phyloP scores from a whole-genome alignment of 768 basidiomycete genomes.

The Leccinum rimulosum region DNA sequence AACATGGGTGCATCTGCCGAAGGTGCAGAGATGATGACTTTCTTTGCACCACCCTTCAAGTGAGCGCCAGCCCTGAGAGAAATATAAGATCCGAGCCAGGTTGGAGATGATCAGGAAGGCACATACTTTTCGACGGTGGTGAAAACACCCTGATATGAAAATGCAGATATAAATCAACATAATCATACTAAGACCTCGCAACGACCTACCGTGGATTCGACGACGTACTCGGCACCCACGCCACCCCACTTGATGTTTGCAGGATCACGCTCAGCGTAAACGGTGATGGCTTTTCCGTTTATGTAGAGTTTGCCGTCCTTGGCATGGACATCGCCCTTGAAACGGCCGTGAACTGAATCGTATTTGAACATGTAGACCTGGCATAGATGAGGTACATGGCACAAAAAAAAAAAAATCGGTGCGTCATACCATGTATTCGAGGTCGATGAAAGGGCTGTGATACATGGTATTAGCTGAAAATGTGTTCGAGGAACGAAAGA shows the following conservation, averaged over 20 bases:
- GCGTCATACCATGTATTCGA: slow-evolving; percentile 85
- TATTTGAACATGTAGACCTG: slow-evolving; percentile 99
- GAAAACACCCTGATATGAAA: slow-evolving; percentile 76
- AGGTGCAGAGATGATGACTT: slow-evolving; percentile 98
- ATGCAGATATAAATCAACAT: slow-evolving; percentile 1
- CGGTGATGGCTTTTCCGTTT: slow-evolving; percentile 70
- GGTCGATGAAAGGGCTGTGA: slow-evolving; percentile 90
- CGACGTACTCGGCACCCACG: slow-evolving; percentile 86
- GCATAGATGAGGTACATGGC: slow-evolving; percentile 3
- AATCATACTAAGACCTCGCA: not conserved
- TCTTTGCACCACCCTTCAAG: slow-evolving; percentile 98
- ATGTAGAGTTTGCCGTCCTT: slow-evolving; percentile 90
- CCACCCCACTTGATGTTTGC: slow-evolving; percentile 78
- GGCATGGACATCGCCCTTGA: slow-evolving; percentile 77
- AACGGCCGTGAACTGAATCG: slow-evolving; percentile 91
- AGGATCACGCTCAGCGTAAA: slow-evolving; percentile 88
- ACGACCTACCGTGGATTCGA: slow-evolving; percentile 85
- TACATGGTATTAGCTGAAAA: slow-evolving; percentile 4
- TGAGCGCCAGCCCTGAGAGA: slow-evolving; percentile 75
- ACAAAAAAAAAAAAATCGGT: not conserved
- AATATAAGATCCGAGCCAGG: slow-evolving; percentile 4
- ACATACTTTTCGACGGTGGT: slow-evolving; percentile 86
- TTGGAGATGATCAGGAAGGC: slow-evolving; percentile 9
- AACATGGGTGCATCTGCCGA: slow-evolving; percentile 97
- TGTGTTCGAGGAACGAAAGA: not conserved